Evolutionary conservation across 495 filamentous ascomycete genomes (phyloP), one percentile per base, ranked within the genome.

Genomic region (Chaetomidium leptoderma): DNA sequence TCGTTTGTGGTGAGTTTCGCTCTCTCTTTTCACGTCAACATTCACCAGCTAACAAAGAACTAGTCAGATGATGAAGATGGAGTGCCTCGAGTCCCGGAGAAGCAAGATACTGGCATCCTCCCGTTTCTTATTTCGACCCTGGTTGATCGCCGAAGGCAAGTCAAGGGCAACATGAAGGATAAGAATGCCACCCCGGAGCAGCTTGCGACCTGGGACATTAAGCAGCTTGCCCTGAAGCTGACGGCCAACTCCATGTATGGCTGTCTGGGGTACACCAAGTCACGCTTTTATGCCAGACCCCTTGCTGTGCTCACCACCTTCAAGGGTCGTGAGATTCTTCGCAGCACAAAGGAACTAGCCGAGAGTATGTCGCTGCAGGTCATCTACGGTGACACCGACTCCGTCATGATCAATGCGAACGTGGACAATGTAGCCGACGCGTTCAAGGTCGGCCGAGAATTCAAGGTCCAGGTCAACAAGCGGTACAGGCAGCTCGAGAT

Each of bases 191-290:
- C 90, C 1, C 75, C 86, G 13, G 90, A 96, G 55, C 82, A 98
- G 70, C 83, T 96, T 52, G 85, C 88, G 10, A 83, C 91, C n/a
- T 98, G 92, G 92, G 95, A 98, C 65, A 97, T 96, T 62, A 97
- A 95, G 69, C 93, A 98, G 71, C 78, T 95, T 66, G 93, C 93
- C 30, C 80, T 98, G 61, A 98, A 98, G 75, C 81, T 97, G 45
- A 98, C 93, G 17, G 93, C 93, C 56, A 98, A 98, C 75, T 97
- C 95, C 60, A 98, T 98, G 93, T 98, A 98, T 72, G 93, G 93
- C 54, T 98, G 93, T 81, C 74, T 98, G 65, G 93, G 93, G 62
- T 98, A 97, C 71, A 90, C 88, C 1, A 90, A 88, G 64, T 97
- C 92, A 58, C 87, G 93, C 36, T 98, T 98, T 77, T 97, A 97